Base-by-base conservation (phyloP, 192 early-diverging fungal genomes). In the Coemansia brasiliensis region DNA sequence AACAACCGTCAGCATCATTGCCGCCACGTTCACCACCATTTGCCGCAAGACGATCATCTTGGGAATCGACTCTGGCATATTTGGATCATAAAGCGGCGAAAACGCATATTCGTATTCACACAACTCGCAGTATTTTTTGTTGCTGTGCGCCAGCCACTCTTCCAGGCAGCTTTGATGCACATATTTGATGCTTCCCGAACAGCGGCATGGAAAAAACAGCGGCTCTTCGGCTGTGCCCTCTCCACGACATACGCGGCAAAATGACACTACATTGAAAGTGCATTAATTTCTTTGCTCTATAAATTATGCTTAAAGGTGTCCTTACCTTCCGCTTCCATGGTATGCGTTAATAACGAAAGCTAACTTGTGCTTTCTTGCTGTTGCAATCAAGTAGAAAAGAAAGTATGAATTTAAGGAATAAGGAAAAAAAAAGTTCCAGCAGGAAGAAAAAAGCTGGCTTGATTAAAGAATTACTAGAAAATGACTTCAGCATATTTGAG, bases 151-250 rank as follows among this genome's bases (percentile, higher is more conserved):
- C 3, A 95, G 75, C 93, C 93, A 95, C 79, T 93, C 89, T 48
- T 86, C 83, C 41, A 95, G 74, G 59, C 77, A 96, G 41, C 87
- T 83, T 70, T 96, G 93, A 78, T 98, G 95, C n/a, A 98, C 90
- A 75, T 86, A 93, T 63, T 87, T 85, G 73, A 98, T 98, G 66
- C 90, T 92, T 12, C 95, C 95, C 17, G 93, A 88, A 79, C 95
- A 98, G 73, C 93, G 92, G 80, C 95, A 98, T 7, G 95, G 95
- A 71, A 92, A 84, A 68, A 88, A 95, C 41, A 98, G 83, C 27
- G 90, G 94, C 61, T 96, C 88, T 8, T 90, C 85, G 9, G 80
- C 72, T 9, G 90, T 92, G 37, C 74, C 84, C 56, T 88, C 89
- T 38, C 83, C 82, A 37, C 91, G 86, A 51, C 91, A 93, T 24